phyloP scores from a whole-genome alignment of 805 yeast genomes.

The Cyberlindnera nakhonratchasimensis region DNA sequence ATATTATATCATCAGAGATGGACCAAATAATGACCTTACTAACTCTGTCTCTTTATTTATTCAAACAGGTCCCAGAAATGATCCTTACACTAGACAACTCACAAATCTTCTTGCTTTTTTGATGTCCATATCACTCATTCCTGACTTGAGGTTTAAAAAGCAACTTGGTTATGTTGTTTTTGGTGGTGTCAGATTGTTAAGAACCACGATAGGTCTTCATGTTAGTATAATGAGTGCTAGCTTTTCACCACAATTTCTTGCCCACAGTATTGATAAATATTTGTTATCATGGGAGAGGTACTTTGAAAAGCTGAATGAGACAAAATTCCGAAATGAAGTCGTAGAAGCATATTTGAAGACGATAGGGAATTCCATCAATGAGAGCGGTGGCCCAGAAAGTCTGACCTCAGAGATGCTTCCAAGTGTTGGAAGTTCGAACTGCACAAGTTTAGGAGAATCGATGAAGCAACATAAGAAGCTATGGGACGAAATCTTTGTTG shows the following conservation, averaged over 20 bases:
- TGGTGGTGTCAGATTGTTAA: constrained; percentile 51
- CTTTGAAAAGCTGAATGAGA: constrained; percentile 31
- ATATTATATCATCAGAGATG: constrained; percentile 31
- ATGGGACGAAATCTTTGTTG: constrained; percentile 19
- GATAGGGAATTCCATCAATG: constrained; percentile 14
- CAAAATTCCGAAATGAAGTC: constrained; percentile 34
- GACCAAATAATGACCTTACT: constrained; percentile 46
- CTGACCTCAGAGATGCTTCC: constrained; percentile 33
- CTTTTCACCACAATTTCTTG: constrained; percentile 39
- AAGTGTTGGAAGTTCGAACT: constrained; percentile 34
- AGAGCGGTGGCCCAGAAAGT: constrained; percentile 33
- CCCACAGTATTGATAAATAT: constrained; percentile 45
- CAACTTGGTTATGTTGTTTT: constrained; percentile 61
- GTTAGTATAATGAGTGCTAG: constrained; percentile 53
- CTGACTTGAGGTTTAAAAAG: constrained; percentile 49
- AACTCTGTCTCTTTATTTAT: constrained; percentile 50
- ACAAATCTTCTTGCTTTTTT: constrained; percentile 45
- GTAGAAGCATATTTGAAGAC: constrained; percentile 36
- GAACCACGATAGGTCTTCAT: constrained; percentile 56
- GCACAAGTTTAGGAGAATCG: constrained; percentile 19
- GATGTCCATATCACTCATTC: constrained; percentile 40
- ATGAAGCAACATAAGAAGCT: constrained; percentile 43
- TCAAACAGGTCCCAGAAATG: constrained; percentile 51
- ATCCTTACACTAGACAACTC: constrained; percentile 34
- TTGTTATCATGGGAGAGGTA: constrained; percentile 39